Base-by-base conservation (phyloP, 139 green algal genomes). In the Chlamydomonas applanata region DNA sequence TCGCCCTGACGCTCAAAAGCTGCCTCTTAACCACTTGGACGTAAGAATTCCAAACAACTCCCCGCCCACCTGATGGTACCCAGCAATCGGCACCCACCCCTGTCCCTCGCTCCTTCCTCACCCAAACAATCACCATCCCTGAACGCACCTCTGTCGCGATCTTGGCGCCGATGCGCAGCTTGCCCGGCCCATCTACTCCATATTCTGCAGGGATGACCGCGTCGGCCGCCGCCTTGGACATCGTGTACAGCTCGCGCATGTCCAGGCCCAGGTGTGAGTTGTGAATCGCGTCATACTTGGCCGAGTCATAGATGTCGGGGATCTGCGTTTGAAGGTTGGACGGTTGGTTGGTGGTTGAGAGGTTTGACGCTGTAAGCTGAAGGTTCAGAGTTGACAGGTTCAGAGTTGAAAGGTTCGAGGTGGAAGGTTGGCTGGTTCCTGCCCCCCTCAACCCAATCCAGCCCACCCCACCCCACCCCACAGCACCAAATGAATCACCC, bases 201-300 rank as follows among this genome's bases (percentile, higher is more conserved):
- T 95, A 95, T 85, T 93, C 90, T 45, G 44, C 65, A 3, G 78
- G 78, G 54, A 87, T 82, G 29, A 97, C 93, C 0, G 82, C 83
- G 46, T 91, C 87, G 0, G 94, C 95, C 60, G 98, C 82, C 72
- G 71, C 62, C 71, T 91, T 88, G 30, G 91, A 83, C 22, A 85
- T 57, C 2, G 49, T 25, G 76, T 90, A 93, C 66, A 91, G 78
- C 74, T 93, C 79, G 80, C 89, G 71, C 69, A 57, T 29, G 7
- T 88, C 68, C 13, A 97, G 79, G 29, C 78, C 74, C 62, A 98
- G 83, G 79, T 98, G 87, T 19, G 34, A 40, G 78, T 98, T 99
- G 90, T 99, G 95, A 69, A 98, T 95, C 65, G 90, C 82, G 72
- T 99, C 95, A 64, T 98, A 98, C 83, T 97, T 97, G 75, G 89